Conservation (phyloP, 2,329 filamentous ascomycete genomes). For the Hysterium pulicare region DNA sequence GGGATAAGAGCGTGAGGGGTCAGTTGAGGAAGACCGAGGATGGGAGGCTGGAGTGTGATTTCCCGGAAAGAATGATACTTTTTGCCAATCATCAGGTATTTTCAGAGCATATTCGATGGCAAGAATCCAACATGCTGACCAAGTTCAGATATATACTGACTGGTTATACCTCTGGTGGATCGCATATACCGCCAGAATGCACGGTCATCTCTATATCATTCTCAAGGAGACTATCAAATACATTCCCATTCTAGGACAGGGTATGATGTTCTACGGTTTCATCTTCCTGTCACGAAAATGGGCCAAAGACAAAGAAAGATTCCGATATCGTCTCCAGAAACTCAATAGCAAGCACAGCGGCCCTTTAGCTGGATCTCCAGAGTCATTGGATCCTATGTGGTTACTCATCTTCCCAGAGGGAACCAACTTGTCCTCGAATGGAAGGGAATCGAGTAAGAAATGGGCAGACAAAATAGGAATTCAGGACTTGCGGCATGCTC, state of each 20-base stretch:
- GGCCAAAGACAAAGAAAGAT: slow-evolving; percentile 70
- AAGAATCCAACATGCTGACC: too few species aligned
- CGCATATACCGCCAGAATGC: slow-evolving; percentile 73
- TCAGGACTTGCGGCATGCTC: slow-evolving; percentile 64
- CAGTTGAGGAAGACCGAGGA: slow-evolving; percentile 67
- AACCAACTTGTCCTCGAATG: slow-evolving; percentile 76
- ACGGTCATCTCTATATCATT: slow-evolving; percentile 86
- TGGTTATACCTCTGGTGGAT: slow-evolving; percentile 96
- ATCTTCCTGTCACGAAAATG: slow-evolving; percentile 93
- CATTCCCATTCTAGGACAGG: slow-evolving; percentile 75
- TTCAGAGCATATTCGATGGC: too few species aligned
- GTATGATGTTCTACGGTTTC: slow-evolving; percentile 85
- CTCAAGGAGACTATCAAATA: slow-evolving; percentile 82
- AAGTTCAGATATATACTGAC: slow-evolving; percentile 70
- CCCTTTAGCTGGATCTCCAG: slow-evolving; percentile 34
- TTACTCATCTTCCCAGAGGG: slow-evolving; percentile 84
- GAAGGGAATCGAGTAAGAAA: slow-evolving; percentile 62
- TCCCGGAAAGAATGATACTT: slow-evolving; percentile 76
- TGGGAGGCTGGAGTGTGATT: slow-evolving; percentile 70
- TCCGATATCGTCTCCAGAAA: slow-evolving; percentile 71
- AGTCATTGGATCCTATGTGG: slow-evolving; percentile 77
- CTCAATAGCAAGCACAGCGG: slow-evolving; percentile 53
- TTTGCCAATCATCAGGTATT: slow-evolving; percentile 78
- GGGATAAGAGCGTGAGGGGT: slow-evolving; percentile 72
- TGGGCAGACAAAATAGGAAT: slow-evolving; percentile 75